These are phyloP conservation scores for Radiomyces spectabilis DNA, from an alignment of 192 early-diverging fungal genomes.

Conservation along the genomic window DNA sequence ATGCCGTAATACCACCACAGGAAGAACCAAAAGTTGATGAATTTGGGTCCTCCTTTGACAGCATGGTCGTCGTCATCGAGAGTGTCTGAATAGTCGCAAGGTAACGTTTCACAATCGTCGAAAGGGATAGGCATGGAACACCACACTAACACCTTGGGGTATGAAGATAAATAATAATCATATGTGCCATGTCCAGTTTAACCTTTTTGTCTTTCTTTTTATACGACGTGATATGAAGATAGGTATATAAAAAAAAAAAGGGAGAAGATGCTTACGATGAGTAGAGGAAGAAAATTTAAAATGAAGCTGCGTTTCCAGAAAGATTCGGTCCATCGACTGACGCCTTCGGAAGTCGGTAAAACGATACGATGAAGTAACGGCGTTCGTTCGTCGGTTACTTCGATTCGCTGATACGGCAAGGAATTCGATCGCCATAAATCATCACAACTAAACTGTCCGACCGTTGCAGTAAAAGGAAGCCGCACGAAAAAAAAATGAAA, in stretches of 20 bases:
- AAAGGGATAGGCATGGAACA: constrained; percentile 48
- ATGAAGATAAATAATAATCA: no score
- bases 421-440: constrained; percentile 13
- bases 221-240: neutral
- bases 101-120: constrained; percentile 16
- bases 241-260: neutral
- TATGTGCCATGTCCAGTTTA: no score
- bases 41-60: constrained; percentile 13
- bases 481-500: no score
- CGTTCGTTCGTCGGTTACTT: constrained; percentile 19
- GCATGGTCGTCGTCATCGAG: neutral
- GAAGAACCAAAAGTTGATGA: constrained; percentile 77
- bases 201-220: no score
- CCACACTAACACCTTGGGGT: constrained; percentile 44
- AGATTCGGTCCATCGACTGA: constrained; percentile 30
- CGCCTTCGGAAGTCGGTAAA: constrained; percentile 5
- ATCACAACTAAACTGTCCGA: constrained; percentile 14
- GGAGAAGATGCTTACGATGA: constrained; percentile 17
- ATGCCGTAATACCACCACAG: constrained; percentile 69
- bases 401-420: neutral
- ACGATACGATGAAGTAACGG: constrained; percentile 20
- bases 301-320: constrained; percentile 30
- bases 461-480: no score
- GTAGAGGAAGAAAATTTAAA: constrained; percentile 44
- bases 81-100: constrained; percentile 4